Evolutionary conservation across 2,329 filamentous ascomycete genomes (phyloP).

Genomic region (Aspergillus pseudoviridinutans): DNA sequence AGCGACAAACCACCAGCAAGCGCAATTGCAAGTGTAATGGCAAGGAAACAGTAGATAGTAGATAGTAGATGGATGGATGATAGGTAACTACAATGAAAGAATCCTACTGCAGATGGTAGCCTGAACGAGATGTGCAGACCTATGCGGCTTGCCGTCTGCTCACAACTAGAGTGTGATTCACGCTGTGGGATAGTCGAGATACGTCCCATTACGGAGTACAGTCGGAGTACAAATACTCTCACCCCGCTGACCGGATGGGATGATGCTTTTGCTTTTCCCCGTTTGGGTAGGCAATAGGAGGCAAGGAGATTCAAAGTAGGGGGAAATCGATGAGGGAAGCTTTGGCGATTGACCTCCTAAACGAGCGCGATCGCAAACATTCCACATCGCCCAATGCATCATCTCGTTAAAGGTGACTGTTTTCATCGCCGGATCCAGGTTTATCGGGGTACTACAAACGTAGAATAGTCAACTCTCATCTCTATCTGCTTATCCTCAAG

Average conservation of each 20-base stretch:
- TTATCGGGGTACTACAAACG: not conserved
- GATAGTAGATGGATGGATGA: too few species aligned
- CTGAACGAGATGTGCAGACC: not conserved
- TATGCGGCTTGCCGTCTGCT: not conserved
- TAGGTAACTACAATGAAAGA: not conserved
- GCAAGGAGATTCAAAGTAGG: not conserved
- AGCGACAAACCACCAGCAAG: not conserved
- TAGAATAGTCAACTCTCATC: not conserved
- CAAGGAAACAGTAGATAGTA: too few species aligned
- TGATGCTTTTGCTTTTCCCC: not conserved
- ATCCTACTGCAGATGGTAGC: not conserved
- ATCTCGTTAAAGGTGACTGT: not conserved
- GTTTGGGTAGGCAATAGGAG: not conserved
- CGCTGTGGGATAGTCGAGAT: too few species aligned
- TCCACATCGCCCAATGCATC: not conserved
- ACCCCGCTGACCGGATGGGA: not conserved
- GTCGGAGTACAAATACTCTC: not conserved
- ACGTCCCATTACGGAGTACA: not conserved
- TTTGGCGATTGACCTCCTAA: not conserved
- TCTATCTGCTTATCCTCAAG: not conserved
- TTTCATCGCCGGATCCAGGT: not conserved
- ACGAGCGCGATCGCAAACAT: not conserved
- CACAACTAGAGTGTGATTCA: too few species aligned
- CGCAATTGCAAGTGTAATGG: not conserved
- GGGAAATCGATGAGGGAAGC: not conserved